Evolutionary conservation across 2,329 filamentous ascomycete species (phyloP), one percentile per base, ranked within the genome.

Genomic region (Colletotrichum abscissum): DNA sequence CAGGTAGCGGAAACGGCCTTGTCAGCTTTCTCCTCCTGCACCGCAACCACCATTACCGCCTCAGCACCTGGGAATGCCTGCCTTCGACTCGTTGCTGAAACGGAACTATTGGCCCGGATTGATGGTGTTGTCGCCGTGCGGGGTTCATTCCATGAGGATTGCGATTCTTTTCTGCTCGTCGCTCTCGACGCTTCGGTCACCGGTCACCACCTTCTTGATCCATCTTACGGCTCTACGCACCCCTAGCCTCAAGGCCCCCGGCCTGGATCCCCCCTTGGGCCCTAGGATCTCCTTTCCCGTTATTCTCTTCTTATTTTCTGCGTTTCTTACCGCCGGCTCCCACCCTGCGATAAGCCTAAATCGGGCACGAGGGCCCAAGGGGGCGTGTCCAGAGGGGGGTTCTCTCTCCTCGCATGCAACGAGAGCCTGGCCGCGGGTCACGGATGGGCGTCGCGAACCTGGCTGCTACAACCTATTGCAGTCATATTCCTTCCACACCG

Each of bases 81-180:
- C 42, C 42, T 24, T 33, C 12, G 22, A 54, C 38, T n/a, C 24
- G 33, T 12, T 49, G 42, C 26, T 73, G 70, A 62, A 73, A 73
- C 70, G 60, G 28, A 65, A 65, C 67, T 65, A 70, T 73, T 70
- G 67, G 67, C 33, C 69, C 60, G 55, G 49, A 49, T 38, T 42
- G 67, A 30, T 69, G 69, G 58, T 68, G 59, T 69, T 59, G n/a
- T 63, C 46, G 60, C 55, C 56, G 60, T 65, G 70, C 67, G 70
- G 67, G 70, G 70, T 62, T 66, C 67, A 11, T 28, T 35, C 56
- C 19, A 49, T 49, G 7, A 49, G 19, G 42, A 49, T 59, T 54
- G 54, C 65, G 22, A 19, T 38, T 52, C 49, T 33, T 22, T 22
- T 19, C 28, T 5, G 28, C 6, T 56, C 38, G 38, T 42, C 22